Evolutionary conservation across 2,329 filamentous ascomycete species (phyloP), one percentile per base, ranked within the genome.

Genomic region (Colletotrichum euphorbiae): DNA sequence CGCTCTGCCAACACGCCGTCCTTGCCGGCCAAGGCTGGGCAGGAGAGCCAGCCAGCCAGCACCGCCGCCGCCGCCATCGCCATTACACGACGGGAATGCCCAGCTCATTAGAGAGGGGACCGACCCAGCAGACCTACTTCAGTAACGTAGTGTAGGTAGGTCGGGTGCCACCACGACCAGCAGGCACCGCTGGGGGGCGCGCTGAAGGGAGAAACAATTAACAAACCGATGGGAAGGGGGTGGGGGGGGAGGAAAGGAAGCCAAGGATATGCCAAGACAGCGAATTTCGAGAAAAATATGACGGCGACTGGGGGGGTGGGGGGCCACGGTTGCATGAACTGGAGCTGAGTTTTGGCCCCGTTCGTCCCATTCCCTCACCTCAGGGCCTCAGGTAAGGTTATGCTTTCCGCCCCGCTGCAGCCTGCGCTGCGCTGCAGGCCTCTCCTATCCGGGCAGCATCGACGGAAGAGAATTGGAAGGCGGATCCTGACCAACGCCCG

Each of bases 11-110:
- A 68, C 55, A 40, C 65, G 65, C 65, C 65, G 65, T 65, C n/a
- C 40, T 65, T 68, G 61, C 65, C 65, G 61, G 65, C 61, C 65
- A 68, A 68, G 65, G 54, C 65, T 68, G 65, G 65, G 65, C 61
- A 46, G 42, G 61, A 59, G 48, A 65, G n/a, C n/a, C n/a, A 19
- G 28, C 24, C 21, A 48, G 17, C 17, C 48, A 36, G 31, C 13
- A 52, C 15, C 51, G 51, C 33, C 31, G 42, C 42, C 42, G n/a
- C 2, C 42, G 42, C 42, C n/a, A n/a, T n/a, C 36, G 11, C 4
- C 36, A 45, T 45, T 19, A 19, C 42, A 38, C 36, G 15, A 28
- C 28, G 28, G 28, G 28, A 54, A 38, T 40, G 51, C 17, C 12
- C 51, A 54, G 33, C 17, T 33, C 51, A 38, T 9, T 38, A 31